A percentile compares a stretch with the other conserved stretches of the same genome.
Evolutionary conservation across 129 eudicot species (phyloP).

Genomic region (Flaveria sonorensis): DNA sequence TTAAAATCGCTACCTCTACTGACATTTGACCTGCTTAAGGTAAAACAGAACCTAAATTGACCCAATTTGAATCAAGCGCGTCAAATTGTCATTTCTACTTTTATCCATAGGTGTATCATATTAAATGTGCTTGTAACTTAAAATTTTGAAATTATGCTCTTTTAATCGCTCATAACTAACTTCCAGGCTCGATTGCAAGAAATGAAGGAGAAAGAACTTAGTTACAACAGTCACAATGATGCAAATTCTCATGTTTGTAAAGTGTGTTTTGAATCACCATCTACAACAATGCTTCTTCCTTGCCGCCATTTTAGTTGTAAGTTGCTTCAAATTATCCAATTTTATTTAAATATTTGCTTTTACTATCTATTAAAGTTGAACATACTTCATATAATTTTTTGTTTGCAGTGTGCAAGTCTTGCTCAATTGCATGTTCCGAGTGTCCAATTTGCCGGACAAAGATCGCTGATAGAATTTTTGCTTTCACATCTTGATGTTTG

Average conservation of each 20-base stretch:
- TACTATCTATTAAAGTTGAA: neutral
- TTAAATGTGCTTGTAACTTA: neutral
- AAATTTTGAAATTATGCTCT: neutral
- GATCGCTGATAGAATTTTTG: conserved; percentile 87
- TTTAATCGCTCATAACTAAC: neutral
- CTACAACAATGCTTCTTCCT: conserved; percentile 94
- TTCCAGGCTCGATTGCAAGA: conserved; percentile 93
- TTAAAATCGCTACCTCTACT: neutral
- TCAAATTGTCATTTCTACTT: neutral
- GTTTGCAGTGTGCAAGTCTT: conserved; percentile 92
- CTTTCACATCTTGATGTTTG: conserved; percentile 69
- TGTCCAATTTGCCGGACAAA: conserved; percentile 94
- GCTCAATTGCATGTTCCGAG: conserved; percentile 95
- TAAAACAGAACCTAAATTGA: neutral
- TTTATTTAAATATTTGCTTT: neutral
- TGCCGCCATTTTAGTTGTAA: conserved; percentile 90
- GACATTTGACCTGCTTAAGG: neutral
- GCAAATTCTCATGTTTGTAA: conserved; percentile 86
- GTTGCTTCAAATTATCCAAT: conserved; percentile 25
- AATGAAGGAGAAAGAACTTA: conserved; percentile 89
- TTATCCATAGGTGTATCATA: neutral
- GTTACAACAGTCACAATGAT: conserved; percentile 59
- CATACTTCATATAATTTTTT: neutral
- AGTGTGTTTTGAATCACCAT: conserved; percentile 86
- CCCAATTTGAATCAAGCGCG: neutral